Evolutionary conservation across 805 yeast species (phyloP).

Genomic region (Nakazawaea pomicola): DNA sequence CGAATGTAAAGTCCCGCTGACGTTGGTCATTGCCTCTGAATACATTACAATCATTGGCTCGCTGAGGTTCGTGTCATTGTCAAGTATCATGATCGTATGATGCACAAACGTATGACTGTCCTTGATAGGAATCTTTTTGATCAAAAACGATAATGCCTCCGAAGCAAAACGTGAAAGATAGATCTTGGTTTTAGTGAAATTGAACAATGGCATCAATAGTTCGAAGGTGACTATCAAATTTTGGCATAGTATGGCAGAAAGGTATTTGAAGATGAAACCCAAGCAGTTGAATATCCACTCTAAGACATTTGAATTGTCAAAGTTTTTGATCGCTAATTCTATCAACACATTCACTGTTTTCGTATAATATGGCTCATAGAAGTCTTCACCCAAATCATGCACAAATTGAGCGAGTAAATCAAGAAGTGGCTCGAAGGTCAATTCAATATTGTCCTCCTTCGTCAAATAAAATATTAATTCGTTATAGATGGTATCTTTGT

Average conservation of each 20-base stretch:
- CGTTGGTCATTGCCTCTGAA: conserved; percentile 70
- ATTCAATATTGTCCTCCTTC: conserved; percentile 47
- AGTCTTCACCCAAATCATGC: conserved; percentile 91
- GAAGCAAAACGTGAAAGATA: conserved; percentile 80
- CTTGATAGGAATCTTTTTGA: conserved; percentile 58
- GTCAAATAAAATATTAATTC: conserved; percentile 35
- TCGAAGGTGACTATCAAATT: conserved; percentile 69
- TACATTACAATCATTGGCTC: conserved; percentile 56
- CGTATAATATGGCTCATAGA: conserved; percentile 58
- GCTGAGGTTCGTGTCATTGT: background rate
- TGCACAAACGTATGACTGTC: conserved; percentile 42
- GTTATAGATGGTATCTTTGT: conserved; percentile 54
- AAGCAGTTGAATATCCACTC: conserved; percentile 83
- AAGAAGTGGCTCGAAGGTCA: conserved; percentile 73
- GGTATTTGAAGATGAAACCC: conserved; percentile 86
- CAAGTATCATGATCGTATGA: conserved; percentile 29
- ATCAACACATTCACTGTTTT: conserved; percentile 47
- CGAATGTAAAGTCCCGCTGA: conserved; percentile 72
- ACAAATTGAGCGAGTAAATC: conserved; percentile 82
- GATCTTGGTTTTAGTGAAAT: conserved; percentile 45
- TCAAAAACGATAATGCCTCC: conserved; percentile 80
- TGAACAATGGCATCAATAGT: conserved; percentile 58
- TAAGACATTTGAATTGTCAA: conserved; percentile 54
- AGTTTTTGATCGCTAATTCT: conserved; percentile 41
- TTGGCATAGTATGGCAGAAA: conserved; percentile 56